phyloP scores from a whole-genome alignment of 768 basidiomycete species.

The Boletus tylopilopsis region DNA sequence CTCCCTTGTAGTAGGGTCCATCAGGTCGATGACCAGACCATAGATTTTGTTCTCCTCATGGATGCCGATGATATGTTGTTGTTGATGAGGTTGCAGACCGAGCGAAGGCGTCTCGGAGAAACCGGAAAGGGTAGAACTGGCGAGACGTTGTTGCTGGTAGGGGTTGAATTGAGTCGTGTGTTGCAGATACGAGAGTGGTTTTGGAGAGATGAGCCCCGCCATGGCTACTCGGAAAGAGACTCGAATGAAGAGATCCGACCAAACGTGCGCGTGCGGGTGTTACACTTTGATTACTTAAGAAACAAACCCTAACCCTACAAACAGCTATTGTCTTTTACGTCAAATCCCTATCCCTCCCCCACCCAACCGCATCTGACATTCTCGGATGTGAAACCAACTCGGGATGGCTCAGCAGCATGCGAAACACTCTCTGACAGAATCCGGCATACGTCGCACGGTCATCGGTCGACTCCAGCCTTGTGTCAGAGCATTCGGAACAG shows the following conservation, averaged over 20 bases:
- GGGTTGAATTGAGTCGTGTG: constrained; percentile 56
- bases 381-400: constrained; percentile 33
- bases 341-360: constrained; percentile 27
- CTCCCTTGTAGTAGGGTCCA: constrained; percentile 82
- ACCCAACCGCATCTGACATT: constrained; percentile 31
- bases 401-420: constrained; percentile 25
- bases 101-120: constrained; percentile 68
- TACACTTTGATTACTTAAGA: constrained; percentile 20
- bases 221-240: constrained; percentile 30
- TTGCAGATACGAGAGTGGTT: constrained; percentile 62
- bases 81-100: constrained; percentile 48
- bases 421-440: constrained; percentile 35
- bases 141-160: constrained; percentile 47
- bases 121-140: constrained; percentile 27
- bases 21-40: constrained; percentile 80
- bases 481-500: constrained; percentile 5
- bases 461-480: constrained; percentile 7
- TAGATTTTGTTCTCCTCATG: constrained; percentile 86
- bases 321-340: too few species aligned
- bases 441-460: constrained; percentile 30
- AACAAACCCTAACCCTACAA: constrained; percentile 27
- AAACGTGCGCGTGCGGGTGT: not conserved
- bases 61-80: constrained; percentile 48
- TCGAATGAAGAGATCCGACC: constrained; percentile 12
- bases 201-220: constrained; percentile 63